Evolutionary conservation across 495 filamentous ascomycete species (phyloP).

Genomic region (Xylona heveae): DNA sequence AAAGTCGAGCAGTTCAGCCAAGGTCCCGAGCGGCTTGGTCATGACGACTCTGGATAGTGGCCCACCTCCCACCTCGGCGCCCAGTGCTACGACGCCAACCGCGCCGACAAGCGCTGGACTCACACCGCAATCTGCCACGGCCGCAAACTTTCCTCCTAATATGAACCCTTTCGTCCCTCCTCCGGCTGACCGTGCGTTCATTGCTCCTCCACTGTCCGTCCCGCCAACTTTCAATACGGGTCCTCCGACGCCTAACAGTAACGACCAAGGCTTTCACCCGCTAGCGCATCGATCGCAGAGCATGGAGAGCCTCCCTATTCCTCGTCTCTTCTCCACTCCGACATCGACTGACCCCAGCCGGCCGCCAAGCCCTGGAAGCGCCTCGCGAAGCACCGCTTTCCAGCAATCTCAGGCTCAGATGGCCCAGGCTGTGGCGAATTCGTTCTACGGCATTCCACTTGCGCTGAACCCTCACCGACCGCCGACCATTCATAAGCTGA

Average conservation of each 20-base stretch:
- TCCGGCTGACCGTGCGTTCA: slow-evolving; percentile 4
- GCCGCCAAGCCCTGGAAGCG: slow-evolving; percentile 28
- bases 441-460: slow-evolving; percentile 16
- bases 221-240: slow-evolving; percentile 29
- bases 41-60: slow-evolving; percentile 57
- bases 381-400: slow-evolving; percentile 19
- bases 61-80: slow-evolving; percentile 14
- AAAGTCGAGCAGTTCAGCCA: slow-evolving; percentile 43
- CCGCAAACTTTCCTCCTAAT: neutral
- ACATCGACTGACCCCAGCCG: slow-evolving; percentile 37
- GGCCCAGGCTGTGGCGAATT: slow-evolving; percentile 16
- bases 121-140: neutral
- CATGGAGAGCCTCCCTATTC: slow-evolving; percentile 31
- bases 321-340: slow-evolving; percentile 39
- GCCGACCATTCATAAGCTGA: slow-evolving; percentile 52
- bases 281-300: slow-evolving; percentile 26
- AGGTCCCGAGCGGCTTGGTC: slow-evolving; percentile 46
- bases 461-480: slow-evolving; percentile 15
- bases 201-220: slow-evolving; percentile 8
- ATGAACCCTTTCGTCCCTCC: neutral
- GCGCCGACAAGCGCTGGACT: slow-evolving; percentile 9
- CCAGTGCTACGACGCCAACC: slow-evolving; percentile 21
- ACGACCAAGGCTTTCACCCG: slow-evolving; percentile 29
- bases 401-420: slow-evolving; percentile 15
- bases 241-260: slow-evolving; percentile 41